Percentiles rank a stretch among this genome's conserved stretches.
Evolutionary conservation across 495 filamentous ascomycete species (phyloP).

Genomic region (Aspergillus campestris): DNA sequence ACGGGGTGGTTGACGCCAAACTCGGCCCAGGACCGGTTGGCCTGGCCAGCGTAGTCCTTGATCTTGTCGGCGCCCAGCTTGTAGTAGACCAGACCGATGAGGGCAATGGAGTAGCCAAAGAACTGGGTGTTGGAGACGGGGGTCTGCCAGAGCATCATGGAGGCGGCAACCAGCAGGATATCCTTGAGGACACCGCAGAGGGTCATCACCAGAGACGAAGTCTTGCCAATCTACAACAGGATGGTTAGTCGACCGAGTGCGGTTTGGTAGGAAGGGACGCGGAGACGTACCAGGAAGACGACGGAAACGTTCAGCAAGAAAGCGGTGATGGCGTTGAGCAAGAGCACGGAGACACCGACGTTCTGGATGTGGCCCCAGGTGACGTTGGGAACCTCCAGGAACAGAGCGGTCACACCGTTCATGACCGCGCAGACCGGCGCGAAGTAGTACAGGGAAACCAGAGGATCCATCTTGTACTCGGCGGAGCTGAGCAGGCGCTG

Average conservation of each 20-base stretch:
- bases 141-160: constrained; percentile 84
- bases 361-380: constrained; percentile 62
- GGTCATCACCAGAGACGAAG: constrained; percentile 90
- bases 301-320: constrained; percentile 90
- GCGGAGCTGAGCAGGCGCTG: constrained; percentile 78
- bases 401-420: constrained; percentile 71
- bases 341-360: constrained; percentile 65
- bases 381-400: constrained; percentile 68
- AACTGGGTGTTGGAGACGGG: constrained; percentile 74
- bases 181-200: constrained; percentile 98
- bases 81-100: constrained; percentile 90
- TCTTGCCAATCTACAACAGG: constrained; percentile 76
- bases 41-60: constrained; percentile 65
- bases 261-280: background rate
- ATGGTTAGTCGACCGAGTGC: constrained; percentile 2
- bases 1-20: constrained; percentile 69
- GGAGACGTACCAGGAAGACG: constrained; percentile 76
- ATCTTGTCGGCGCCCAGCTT: constrained; percentile 86
- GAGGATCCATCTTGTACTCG: constrained; percentile 96
- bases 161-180: constrained; percentile 84
- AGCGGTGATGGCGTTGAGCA: constrained; percentile 74
- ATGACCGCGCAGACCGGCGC: constrained; percentile 86
- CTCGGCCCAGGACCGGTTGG: constrained; percentile 69
- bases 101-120: constrained; percentile 90
- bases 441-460: constrained; percentile 95